Evolutionary conservation across 1,284 basidiomycete genomes (phyloP).

Genomic region (Psilocybe mexicana): DNA sequence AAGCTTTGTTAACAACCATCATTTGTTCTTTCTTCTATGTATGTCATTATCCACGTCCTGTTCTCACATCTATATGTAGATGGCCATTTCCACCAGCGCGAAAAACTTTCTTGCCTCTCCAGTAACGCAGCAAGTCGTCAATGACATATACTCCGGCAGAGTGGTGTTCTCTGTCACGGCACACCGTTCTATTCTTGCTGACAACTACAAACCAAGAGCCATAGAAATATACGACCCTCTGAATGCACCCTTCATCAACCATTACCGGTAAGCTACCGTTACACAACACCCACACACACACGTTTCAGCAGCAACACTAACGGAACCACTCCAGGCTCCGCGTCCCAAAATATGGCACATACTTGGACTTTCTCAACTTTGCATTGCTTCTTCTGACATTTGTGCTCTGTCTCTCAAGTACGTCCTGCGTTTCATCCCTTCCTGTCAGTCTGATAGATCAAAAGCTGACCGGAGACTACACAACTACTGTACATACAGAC

Average conservation of each 20-base stretch:
- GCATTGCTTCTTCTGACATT: conserved; percentile 68
- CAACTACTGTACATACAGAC: no score
- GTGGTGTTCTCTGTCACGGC: conserved; percentile 69
- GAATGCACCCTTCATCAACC: conserved; percentile 78
- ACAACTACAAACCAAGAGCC: conserved; percentile 80
- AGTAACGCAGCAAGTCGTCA: conserved; percentile 80
- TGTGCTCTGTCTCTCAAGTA: conserved; percentile 72
- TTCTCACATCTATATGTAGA: conserved; percentile 43
- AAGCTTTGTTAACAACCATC: neutral
- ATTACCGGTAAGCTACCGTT: conserved; percentile 57
- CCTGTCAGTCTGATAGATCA: conserved; percentile 3
- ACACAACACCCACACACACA: neutral
- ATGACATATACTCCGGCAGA: conserved; percentile 77
- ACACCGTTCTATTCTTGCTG: conserved; percentile 74
- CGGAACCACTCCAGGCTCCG: conserved; percentile 51
- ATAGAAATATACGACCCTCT: conserved; percentile 77
- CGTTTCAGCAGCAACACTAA: neutral
- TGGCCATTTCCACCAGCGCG: conserved; percentile 81
- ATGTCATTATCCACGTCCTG: neutral
- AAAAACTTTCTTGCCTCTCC: conserved; percentile 80
- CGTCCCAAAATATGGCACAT: conserved; percentile 79
- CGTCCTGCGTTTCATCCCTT: conserved; percentile 26
- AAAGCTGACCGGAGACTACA: neutral
- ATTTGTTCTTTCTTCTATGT: neutral
- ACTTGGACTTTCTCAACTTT: conserved; percentile 81